These are phyloP conservation scores for Eutrema yunnanense DNA, from an alignment of 345 rosid genomes.

Conservation along the genomic window DNA sequence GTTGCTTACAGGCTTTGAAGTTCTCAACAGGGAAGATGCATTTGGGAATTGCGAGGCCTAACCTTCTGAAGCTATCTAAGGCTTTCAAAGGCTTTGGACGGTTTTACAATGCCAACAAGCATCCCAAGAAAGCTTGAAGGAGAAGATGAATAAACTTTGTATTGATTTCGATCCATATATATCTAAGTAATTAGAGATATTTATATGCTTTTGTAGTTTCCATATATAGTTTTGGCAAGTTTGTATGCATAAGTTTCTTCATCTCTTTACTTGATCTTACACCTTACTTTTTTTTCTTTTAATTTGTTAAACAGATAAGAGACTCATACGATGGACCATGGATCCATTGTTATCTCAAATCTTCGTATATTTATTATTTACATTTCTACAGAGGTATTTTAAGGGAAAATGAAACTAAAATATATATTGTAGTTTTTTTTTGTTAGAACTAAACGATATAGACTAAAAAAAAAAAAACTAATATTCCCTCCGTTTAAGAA, in stretches of 20 bases:
- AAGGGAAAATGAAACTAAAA: not conserved
- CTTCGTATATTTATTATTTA: not conserved
- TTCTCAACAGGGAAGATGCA: slow-evolving; percentile 90
- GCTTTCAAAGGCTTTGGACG: slow-evolving; percentile 75
- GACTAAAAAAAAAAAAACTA: too few relatives aligned
- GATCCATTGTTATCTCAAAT: not conserved
- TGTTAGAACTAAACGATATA: too few relatives aligned
- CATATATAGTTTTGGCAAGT: not conserved
- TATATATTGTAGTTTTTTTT: too few relatives aligned
- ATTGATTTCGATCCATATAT: not conserved
- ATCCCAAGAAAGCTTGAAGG: slow-evolving; percentile 41
- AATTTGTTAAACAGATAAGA: not conserved
- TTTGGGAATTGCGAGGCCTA: slow-evolving; percentile 82
- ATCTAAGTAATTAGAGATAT: not conserved
- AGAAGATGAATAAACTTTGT: not conserved
- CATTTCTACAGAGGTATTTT: not conserved
- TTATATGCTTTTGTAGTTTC: slow-evolving; percentile 15
- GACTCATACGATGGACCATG: not conserved
- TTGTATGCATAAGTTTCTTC: not conserved
- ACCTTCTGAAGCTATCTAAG: slow-evolving; percentile 59
- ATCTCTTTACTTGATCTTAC: not conserved
- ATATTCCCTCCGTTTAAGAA: too few relatives aligned
- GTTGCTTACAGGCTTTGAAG: slow-evolving; percentile 87
- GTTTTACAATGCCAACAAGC: slow-evolving; percentile 54
- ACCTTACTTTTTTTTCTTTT: not conserved